Base-by-base conservation (phyloP, 345 rosid genomes). In the Heritiera littoralis region DNA sequence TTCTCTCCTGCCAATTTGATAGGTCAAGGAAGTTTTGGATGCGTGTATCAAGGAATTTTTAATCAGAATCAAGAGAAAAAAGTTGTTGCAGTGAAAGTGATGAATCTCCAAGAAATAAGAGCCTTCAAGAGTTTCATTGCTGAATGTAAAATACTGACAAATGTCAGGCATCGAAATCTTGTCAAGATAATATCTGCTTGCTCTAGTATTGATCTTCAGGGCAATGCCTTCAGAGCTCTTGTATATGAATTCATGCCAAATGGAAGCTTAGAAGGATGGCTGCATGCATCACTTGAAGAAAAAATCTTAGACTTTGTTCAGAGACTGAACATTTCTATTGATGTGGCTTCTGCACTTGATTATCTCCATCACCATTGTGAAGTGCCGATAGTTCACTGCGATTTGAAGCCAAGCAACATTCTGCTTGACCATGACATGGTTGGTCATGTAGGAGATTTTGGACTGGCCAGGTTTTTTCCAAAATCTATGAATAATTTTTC, bases 371-470 rank as follows among this genome's bases (percentile, higher is more conserved):
- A 54, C 12, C 58, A 54, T 3, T 15, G 58, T 15, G 20, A 54
- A 2, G 58, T 54, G 58, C 8, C 58, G 17, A 45, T 83, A 30
- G 64, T 83, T 45, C 86, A 83, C n/a, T 78, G 83, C 32, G 86
- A 89, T 75, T 63, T 54, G 20, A 54, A 54, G 58, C 58, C 58
- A 15, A 54, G 20, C 20, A 54, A 54, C 58, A 54, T 54, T 17
- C 7, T 52, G 1, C 56, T 52, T 52, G 56, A 52, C 18, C 56
- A 52, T 52, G 56, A 52, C 56, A 52, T 52, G 56, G 18, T 52
- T 14, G 56, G 18, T 17, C 56, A 52, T 52, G 18, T 52, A 13
- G 56, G 56, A 52, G 56, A 52, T 14, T 52, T 52, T 52, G 56
- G 56, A 52, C 6, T 52, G 0, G 18, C 56, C 18, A 52, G 18